Conservation (phyloP, 257 asterid species). For the Lycium ferocissimum region DNA sequence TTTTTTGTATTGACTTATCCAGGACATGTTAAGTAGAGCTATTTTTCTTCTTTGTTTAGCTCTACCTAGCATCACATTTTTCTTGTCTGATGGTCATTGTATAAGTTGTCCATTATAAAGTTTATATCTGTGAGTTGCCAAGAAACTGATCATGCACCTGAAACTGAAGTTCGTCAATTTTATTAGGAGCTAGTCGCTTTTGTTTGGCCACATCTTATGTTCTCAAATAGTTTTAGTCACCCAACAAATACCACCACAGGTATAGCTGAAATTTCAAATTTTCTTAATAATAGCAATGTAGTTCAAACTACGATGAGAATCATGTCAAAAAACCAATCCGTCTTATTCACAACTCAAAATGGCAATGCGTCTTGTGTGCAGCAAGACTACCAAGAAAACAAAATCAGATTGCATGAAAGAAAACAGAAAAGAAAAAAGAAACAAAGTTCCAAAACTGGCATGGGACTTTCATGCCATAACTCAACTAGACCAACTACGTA, state of each 20-base stretch:
- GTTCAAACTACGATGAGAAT: neutral
- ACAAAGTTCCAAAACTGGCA: neutral
- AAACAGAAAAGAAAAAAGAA: neutral
- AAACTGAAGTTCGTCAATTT: too few relatives aligned
- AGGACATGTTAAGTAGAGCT: too few relatives aligned
- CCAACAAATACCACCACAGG: neutral
- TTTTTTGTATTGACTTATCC: too few relatives aligned
- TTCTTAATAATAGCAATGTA: neutral
- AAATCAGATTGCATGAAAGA: neutral
- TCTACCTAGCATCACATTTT: too few relatives aligned
- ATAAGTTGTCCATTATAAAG: too few relatives aligned
- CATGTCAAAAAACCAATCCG: neutral
- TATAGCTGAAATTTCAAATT: neutral
- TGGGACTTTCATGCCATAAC: neutral
- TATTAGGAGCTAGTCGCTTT: too few relatives aligned
- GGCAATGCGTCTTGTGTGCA: neutral
- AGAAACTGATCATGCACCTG: too few relatives aligned
- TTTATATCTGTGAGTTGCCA: too few relatives aligned
- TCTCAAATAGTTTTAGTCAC: neutral
- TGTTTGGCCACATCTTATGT: neutral
- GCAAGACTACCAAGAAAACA: neutral
- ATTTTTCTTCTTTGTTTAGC: too few relatives aligned
- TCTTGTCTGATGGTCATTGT: too few relatives aligned
- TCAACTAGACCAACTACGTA: neutral
- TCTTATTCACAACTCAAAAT: slow-evolving; percentile 16